Evolutionary conservation across 768 basidiomycete species (phyloP), one percentile per base, ranked within the genome.

Genomic region (Tremella mesenterica): DNA sequence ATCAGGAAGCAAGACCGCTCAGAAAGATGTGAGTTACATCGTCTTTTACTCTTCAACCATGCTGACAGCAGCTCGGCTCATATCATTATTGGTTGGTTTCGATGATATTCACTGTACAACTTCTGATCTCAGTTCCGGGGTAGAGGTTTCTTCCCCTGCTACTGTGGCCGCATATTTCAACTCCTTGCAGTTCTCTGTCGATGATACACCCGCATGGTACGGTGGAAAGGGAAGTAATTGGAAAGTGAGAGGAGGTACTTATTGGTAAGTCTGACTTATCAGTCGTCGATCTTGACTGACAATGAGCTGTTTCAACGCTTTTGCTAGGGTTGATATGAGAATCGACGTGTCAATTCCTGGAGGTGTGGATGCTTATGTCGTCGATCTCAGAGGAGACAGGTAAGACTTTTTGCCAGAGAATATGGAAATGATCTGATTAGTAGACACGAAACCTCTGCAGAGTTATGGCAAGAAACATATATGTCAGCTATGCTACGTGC

Each of bases 271-370:
- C n/a, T n/a, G n/a, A n/a, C n/a, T n/a, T n/a, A n/a, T n/a, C n/a
- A n/a, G n/a, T n/a, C n/a, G n/a, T n/a, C n/a, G n/a, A n/a, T n/a
- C n/a, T n/a, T n/a, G n/a, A n/a, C n/a, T n/a, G n/a, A n/a, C n/a
- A n/a, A n/a, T n/a, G n/a, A n/a, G n/a, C 74, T 95, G 90, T 74
- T 99, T 95, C 77, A 95, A 99, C 72, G 95, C 95, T 9, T 99
- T 99, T 70, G 92, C 92, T 33, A 78, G 95, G 26, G 88, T 97
- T 48, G 95, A 99, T 67, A 83, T 97, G 27, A 82, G 93, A 31
- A 91, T 99, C 6, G 95, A 99, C 59, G 95, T 96, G 56, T 95
- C 93, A 74, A 97, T 99, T 46, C 95, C 95, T 0, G 95, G 95
- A 26, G 93, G 95, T 12, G 95, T 99, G 14, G 82, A 84, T 58